Percentiles rank a stretch among this genome's conserved stretches.
Evolutionary conservation across 176 grass and related monocot species (phyloP).

Genomic region (Carex scoparia): DNA sequence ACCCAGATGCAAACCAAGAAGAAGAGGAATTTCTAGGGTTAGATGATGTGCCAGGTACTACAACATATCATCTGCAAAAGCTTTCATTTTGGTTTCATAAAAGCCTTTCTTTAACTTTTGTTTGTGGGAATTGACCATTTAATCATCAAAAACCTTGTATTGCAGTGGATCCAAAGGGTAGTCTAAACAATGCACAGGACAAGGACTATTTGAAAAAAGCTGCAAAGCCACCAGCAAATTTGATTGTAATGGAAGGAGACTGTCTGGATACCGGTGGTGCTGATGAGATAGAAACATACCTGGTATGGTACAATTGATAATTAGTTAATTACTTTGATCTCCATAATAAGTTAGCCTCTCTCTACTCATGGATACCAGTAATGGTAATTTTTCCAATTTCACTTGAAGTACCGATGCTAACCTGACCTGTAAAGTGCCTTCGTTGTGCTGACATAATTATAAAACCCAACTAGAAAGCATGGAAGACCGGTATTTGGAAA

Average conservation of each 20-base stretch:
- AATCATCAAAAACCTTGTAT: neutral
- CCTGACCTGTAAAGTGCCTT: neutral
- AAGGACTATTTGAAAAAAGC: slow-evolving; percentile 45
- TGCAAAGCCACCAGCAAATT: slow-evolving; percentile 75
- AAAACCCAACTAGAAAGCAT: neutral
- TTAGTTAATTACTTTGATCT: neutral
- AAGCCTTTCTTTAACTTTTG: slow-evolving; percentile 12
- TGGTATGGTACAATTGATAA: slow-evolving; percentile 48
- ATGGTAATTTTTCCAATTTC: neutral
- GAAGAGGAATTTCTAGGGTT: slow-evolving; percentile 69
- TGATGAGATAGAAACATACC: slow-evolving; percentile 78
- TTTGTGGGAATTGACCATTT: neutral
- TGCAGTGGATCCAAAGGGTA: slow-evolving; percentile 64
- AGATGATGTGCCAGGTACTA: slow-evolving; percentile 85
- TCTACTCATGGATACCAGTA: neutral
- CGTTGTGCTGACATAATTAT: neutral
- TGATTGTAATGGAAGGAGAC: slow-evolving; percentile 97
- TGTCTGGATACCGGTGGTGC: slow-evolving; percentile 65
- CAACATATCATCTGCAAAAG: neutral
- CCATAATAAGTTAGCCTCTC: neutral
- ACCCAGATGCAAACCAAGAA: slow-evolving; percentile 41
- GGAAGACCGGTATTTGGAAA: neutral
- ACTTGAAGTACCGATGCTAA: neutral
- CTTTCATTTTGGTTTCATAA: slow-evolving; percentile 1
- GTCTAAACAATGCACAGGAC: slow-evolving; percentile 47